phyloP scores from a whole-genome alignment of 1,284 basidiomycete species.

The Dichomitus squalens region DNA sequence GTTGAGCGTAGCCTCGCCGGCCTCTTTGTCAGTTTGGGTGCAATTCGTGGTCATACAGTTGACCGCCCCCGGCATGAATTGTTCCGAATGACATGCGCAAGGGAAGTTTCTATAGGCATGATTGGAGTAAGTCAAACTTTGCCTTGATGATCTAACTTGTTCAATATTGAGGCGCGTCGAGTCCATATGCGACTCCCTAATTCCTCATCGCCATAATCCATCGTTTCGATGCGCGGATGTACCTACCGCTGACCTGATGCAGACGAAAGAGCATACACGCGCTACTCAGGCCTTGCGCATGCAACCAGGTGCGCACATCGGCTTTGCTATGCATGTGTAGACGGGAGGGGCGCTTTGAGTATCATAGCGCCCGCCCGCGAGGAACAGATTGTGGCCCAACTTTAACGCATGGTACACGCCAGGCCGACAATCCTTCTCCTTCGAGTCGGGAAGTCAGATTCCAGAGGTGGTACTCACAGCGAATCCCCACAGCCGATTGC shows the following conservation, averaged over 20 bases:
- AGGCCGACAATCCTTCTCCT: neutral
- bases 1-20: conserved; percentile 16
- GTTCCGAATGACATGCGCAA: conserved; percentile 22
- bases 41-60: conserved; percentile 24
- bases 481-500: conserved; percentile 18
- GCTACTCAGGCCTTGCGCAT: too few species aligned
- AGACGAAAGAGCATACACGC: too few species aligned
- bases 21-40: conserved; percentile 15
- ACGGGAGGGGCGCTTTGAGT: too few species aligned
- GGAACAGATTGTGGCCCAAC: too few species aligned
- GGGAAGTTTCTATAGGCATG: conserved; percentile 12
- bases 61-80: conserved; percentile 22
- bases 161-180: neutral
- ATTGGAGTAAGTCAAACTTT: too few species aligned
- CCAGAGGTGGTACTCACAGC: conserved; percentile 16
- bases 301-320: too few species aligned
- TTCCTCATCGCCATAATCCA: too few species aligned
- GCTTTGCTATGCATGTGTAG: too few species aligned
- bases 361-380: too few species aligned
- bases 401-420: neutral
- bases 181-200: neutral
- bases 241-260: too few species aligned
- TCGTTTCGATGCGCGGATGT: too few species aligned
- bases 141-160: neutral
- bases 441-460: neutral